phyloP scores from a whole-genome alignment of 305 asterid species.

The Solanum aculeatissimum region DNA sequence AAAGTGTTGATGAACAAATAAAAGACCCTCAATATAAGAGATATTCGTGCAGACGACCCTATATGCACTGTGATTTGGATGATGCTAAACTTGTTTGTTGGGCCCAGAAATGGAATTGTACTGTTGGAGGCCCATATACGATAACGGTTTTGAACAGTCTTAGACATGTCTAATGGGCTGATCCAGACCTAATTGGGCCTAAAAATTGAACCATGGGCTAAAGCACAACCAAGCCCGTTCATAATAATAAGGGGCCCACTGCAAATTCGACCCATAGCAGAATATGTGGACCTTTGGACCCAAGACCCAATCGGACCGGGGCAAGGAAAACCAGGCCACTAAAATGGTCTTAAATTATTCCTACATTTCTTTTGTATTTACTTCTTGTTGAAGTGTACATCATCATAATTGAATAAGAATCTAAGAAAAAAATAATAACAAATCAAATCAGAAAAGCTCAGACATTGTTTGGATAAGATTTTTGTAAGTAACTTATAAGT shows the following conservation, averaged over 20 bases:
- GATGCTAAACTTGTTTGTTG: not conserved
- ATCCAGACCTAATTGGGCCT: not conserved
- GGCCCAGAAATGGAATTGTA: not conserved
- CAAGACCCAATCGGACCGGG: not conserved
- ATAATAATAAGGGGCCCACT: not conserved
- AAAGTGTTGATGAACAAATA: too few relatives aligned
- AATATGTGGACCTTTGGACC: not conserved
- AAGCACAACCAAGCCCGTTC: not conserved
- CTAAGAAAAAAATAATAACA: not conserved
- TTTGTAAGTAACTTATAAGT: too few relatives aligned
- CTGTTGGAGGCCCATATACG: not conserved
- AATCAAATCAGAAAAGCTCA: too few relatives aligned
- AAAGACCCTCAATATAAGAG: too few relatives aligned
- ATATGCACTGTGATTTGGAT: not conserved
- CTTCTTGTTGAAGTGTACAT: not conserved
- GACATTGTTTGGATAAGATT: too few relatives aligned
- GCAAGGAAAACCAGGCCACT: not conserved
- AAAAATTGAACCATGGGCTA: not conserved
- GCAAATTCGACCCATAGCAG: not conserved
- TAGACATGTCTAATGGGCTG: not conserved
- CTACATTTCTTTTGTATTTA: too few relatives aligned
- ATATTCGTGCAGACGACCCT: too few relatives aligned
- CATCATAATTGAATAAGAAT: too few relatives aligned
- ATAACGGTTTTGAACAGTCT: too few relatives aligned
- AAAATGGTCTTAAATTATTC: not conserved